phyloP scores from a whole-genome alignment of 495 filamentous ascomycete species.

The Terfezia claveryi region DNA sequence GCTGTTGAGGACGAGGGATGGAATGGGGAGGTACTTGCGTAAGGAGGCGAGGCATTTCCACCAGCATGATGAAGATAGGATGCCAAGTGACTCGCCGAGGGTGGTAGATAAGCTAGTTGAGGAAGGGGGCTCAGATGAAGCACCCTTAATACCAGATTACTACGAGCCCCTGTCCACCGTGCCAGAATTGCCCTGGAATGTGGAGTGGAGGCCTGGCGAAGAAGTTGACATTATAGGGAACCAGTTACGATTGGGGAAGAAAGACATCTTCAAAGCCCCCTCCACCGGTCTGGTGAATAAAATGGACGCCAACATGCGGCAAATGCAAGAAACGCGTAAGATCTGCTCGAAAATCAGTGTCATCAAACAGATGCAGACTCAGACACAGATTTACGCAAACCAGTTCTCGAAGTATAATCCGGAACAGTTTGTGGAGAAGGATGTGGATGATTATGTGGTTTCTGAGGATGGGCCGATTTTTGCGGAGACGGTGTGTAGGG shows the following conservation, averaged over 20 bases:
- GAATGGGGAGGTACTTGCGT: conserved; percentile 29
- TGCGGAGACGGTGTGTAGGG: conserved; percentile 51
- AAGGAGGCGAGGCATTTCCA: conserved; percentile 9
- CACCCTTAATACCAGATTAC: conserved; percentile 54
- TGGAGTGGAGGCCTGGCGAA: conserved; percentile 71
- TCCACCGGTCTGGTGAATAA: conserved; percentile 52
- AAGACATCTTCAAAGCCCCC: conserved; percentile 56
- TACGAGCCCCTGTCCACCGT: conserved; percentile 73
- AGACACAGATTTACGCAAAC: conserved; percentile 92
- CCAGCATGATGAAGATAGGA: background rate
- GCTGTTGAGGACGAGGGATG: conserved; percentile 49
- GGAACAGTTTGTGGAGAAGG: conserved; percentile 68
- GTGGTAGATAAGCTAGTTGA: conserved; percentile 46
- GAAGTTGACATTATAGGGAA: conserved; percentile 71
- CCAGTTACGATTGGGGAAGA: conserved; percentile 48
- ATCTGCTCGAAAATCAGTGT: conserved; percentile 87
- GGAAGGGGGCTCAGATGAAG: conserved; percentile 36
- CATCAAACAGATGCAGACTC: conserved; percentile 98
- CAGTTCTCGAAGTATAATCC: conserved; percentile 96
- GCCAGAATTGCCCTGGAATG: conserved; percentile 52
- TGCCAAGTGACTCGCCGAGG: conserved; percentile 24
- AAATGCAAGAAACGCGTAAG: conserved; percentile 94
- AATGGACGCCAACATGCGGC: conserved; percentile 73
- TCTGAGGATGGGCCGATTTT: conserved; percentile 76
- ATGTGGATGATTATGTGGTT: conserved; percentile 63